Conservation (phyloP, 1,284 basidiomycete species). For the Moesziomyces globuligerus region DNA sequence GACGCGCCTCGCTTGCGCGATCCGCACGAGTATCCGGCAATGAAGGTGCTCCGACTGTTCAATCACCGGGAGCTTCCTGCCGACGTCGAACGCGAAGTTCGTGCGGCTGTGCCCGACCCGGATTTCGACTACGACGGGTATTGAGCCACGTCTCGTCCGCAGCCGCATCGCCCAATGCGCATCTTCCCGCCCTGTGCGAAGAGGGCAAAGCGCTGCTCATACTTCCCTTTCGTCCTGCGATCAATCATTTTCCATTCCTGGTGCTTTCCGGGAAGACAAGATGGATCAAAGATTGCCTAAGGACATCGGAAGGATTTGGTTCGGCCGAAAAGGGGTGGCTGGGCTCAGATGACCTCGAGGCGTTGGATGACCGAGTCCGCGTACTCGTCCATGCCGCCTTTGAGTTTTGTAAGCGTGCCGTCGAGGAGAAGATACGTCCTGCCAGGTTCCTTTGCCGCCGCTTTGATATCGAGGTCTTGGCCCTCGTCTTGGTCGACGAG, state of each 20-base stretch:
- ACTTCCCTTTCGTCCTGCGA: no score
- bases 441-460: constrained; percentile 63
- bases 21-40: background rate
- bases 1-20: background rate
- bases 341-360: constrained; percentile 4
- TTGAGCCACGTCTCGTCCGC: background rate
- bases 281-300: no score
- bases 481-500: constrained; percentile 56
- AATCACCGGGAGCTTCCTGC: background rate
- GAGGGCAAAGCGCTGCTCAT: no score
- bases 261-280: no score
- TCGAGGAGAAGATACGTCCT: constrained; percentile 70
- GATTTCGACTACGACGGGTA: background rate
- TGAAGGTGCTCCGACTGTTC: background rate
- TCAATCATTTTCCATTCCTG: no score
- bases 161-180: no score
- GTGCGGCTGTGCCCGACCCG: background rate
- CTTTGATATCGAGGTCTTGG: constrained; percentile 38
- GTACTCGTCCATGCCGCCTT: constrained; percentile 70
- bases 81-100: background rate
- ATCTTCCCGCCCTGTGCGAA: no score
- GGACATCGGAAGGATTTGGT: no score
- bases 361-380: constrained; percentile 65
- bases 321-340: no score
- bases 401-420: constrained; percentile 69